A percentile compares a stretch with the other conserved stretches of the same genome.
phyloP scores from a whole-genome alignment of 345 rosid genomes.

The Sapria himalayana region DNA sequence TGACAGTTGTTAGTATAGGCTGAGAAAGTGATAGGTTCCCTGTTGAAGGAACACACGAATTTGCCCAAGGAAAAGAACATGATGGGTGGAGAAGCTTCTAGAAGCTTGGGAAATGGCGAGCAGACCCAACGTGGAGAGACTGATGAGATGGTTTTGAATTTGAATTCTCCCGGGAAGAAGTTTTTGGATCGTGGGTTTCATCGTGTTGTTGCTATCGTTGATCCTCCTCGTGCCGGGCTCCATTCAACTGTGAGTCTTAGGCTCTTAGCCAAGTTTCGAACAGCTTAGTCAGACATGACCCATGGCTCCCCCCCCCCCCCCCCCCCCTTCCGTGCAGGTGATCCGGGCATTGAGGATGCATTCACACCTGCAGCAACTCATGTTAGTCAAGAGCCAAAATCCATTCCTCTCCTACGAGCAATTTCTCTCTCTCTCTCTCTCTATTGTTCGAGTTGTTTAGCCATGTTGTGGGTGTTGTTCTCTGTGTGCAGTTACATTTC shows the following conservation, averaged over 20 bases:
- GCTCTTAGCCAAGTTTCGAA: no score
- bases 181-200: no score
- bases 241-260: conserved; percentile 54
- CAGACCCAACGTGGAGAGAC: no score
- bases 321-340: no score
- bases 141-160: no score
- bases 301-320: no score
- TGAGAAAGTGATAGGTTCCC: conserved; percentile 73
- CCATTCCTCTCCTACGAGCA: conserved; percentile 9
- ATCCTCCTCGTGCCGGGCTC: conserved; percentile 85
- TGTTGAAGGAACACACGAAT: conserved; percentile 47
- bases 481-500: conserved; percentile 79
- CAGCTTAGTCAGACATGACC: no score
- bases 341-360: conserved; percentile 68
- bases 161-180: conserved; percentile 13
- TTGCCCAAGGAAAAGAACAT: conserved; percentile 20
- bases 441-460: neutral
- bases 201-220: conserved; percentile 89
- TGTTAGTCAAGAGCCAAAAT: no score
- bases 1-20: no score
- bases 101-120: conserved; percentile 14
- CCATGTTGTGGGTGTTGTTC: neutral
- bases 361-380: conserved; percentile 42
- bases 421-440: neutral
- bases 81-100: conserved; percentile 15